Conservation (phyloP, 306 rosid species). For the Luffa acutangula region DNA sequence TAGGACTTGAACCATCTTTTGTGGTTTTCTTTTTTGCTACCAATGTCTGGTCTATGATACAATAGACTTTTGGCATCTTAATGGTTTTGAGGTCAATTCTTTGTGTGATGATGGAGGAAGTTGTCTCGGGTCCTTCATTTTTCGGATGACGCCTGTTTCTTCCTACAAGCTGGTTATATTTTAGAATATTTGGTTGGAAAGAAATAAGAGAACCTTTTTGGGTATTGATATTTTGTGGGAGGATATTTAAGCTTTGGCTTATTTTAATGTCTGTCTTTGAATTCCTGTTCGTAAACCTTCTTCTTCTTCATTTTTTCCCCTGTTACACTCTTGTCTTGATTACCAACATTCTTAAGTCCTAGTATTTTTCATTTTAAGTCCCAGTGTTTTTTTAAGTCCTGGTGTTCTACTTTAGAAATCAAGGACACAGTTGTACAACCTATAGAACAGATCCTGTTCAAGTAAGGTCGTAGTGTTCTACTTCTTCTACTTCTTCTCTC, state of each 20-base stretch:
- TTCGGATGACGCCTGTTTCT: not conserved
- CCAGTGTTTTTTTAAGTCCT: not conserved
- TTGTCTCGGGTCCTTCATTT: not conserved
- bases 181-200: not conserved
- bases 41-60: not conserved
- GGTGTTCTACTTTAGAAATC: not conserved
- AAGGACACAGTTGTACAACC: too few relatives aligned
- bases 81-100: not conserved
- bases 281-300: not conserved
- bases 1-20: not conserved
- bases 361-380: not conserved
- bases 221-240: not conserved
- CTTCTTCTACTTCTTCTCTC: not conserved
- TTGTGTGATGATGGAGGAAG: not conserved
- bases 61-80: not conserved
- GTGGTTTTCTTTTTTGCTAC: not conserved
- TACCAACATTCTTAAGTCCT: not conserved
- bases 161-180: not conserved
- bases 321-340: not conserved
- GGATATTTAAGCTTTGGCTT: not conserved
- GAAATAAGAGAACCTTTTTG: not conserved
- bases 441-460: too few relatives aligned
- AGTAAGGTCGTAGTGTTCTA: not conserved
- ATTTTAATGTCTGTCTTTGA: not conserved
- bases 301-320: not conserved